Evolutionary conservation across 2,329 filamentous ascomycete species (phyloP), one percentile per base, ranked within the genome.

Genomic region (Lachnellula subtilissima): DNA sequence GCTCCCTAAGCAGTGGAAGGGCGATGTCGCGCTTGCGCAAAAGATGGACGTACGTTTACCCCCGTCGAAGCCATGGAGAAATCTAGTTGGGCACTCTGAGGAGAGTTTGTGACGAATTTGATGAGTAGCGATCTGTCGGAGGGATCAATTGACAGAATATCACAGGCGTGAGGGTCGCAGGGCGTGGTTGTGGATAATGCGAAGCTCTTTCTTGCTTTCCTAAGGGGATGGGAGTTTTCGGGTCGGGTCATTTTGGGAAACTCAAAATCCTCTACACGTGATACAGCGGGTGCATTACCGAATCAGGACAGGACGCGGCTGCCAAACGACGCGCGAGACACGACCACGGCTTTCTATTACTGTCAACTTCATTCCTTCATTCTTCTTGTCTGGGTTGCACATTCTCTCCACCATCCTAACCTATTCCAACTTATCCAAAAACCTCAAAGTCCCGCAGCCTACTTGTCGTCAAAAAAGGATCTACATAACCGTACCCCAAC

Each of bases 11-110:
- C 23, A n/a, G 45, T 43, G 23, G n/a, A 15, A n/a, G 22, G 17
- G 22, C 25, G 3, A 19, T 46, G 56, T 37, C 19, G 12, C 46
- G 28, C 7, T 45, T 52, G 58, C 52, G 59, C 56, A 61, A 62
- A 60, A 23, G 48, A 56, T 58, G 54, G 63, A 74, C 77, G 69
- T 76, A 80, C 78, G 69, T 80, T 80, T 60, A 79, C 74, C 61
- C 77, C 77, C 61, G 76, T 74, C 57, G 77, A 77, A 67, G 75
- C 66, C 69, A 71, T 71, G 46, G 56, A 50, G 6, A 51, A 57
- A 50, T 50, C 28, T 32, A 32, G 28, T 57, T 52, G 54, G 45
- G 11, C 50, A 56, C 47, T 46, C 36, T 50, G 37, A 42, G 55
- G 58, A 60, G 57, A 32, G 57, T 51, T 45, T 23, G 32, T 50